Evolutionary conservation across 1,284 basidiomycete species (phyloP), one percentile per base, ranked within the genome.

Genomic region (Ceratobasidium theobromae): DNA sequence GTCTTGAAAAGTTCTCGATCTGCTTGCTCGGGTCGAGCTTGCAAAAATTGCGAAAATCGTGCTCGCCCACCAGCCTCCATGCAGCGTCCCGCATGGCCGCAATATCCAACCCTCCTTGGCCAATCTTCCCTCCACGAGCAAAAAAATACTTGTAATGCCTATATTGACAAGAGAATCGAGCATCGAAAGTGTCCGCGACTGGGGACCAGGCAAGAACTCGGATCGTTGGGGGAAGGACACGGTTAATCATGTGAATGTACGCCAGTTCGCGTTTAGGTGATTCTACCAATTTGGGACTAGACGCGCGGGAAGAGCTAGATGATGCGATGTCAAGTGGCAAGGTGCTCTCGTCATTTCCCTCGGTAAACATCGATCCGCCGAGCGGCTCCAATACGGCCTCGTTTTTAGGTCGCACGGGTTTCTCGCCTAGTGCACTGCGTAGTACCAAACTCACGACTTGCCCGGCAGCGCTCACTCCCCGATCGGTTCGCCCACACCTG

Each of bases 101-200:
- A 32, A 95, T 76, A 75, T 95, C 85, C 64, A 97, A 84, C 30
- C 16, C 27, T 18, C 25, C 40, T 32, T 16, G 27, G 4, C 27
- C 40, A 12, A 79, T 77, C 16, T 81, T 74, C 45, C 66, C 68
- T 3, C 68, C 70, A 12, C 73, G 74, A 23, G 60, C 66, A 80
- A 98, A 99, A 76, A 98, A 96, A 78, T 99, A 99, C 76, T 98
- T 98, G 86, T 99, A 99, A 76, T 99, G 96, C 35, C 96, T 81
- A 73, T 85, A 87, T 66, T 79, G 80, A 78, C 95, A 98, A 23
- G 88, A 89, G 78, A 93, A 96, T 1, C 96, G 86, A 1, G 95
- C 87, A 40, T 94, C 94, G 76, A 99, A 99, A 35, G 78, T 75
- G 4, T 82, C 74, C 0, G 84, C 75, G n/a, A 98, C 88, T 9